A percentile compares a stretch with the other conserved stretches of the same genome.
These are phyloP conservation scores for Candida stauntonica DNA, from an alignment of 805 yeast genomes.

Conservation along the genomic window DNA sequence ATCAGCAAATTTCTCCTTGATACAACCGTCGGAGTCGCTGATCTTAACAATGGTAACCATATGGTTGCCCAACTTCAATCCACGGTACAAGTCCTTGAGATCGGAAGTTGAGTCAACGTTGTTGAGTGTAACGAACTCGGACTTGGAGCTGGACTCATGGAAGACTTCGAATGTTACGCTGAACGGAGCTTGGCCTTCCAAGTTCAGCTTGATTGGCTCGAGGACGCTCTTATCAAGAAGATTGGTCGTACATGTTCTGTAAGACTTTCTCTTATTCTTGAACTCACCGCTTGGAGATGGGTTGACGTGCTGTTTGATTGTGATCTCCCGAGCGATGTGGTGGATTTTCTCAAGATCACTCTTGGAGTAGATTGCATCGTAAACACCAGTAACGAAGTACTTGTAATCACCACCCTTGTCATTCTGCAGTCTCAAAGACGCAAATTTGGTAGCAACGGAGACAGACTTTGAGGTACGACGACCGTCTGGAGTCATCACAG, in stretches of 20 bases:
- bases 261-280: constrained; percentile 39
- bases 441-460: constrained; percentile 50
- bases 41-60: constrained; percentile 52
- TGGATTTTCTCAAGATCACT: constrained; percentile 30
- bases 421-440: constrained; percentile 41
- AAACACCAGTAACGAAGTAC: constrained; percentile 56
- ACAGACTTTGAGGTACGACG: constrained; percentile 32
- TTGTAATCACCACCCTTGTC: constrained; percentile 55
- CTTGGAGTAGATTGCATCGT: constrained; percentile 58
- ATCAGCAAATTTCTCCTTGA: constrained; percentile 38
- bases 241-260: constrained; percentile 46
- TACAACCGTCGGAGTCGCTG: constrained; percentile 69
- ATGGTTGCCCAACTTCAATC: constrained; percentile 68
- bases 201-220: constrained; percentile 50
- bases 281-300: constrained; percentile 60
- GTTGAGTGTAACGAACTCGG: constrained; percentile 41
- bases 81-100: constrained; percentile 42
- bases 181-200: constrained; percentile 62
- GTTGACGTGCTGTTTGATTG: constrained; percentile 49
- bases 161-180: constrained; percentile 50
- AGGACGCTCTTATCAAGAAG: constrained; percentile 32
- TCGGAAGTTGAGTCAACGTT: constrained; percentile 38
- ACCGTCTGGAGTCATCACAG: constrained; percentile 57
- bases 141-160: constrained; percentile 55
- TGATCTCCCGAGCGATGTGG: constrained; percentile 31